phyloP scores from a whole-genome alignment of 2,329 filamentous ascomycete genomes.

The Talaromyces verruculosus region DNA sequence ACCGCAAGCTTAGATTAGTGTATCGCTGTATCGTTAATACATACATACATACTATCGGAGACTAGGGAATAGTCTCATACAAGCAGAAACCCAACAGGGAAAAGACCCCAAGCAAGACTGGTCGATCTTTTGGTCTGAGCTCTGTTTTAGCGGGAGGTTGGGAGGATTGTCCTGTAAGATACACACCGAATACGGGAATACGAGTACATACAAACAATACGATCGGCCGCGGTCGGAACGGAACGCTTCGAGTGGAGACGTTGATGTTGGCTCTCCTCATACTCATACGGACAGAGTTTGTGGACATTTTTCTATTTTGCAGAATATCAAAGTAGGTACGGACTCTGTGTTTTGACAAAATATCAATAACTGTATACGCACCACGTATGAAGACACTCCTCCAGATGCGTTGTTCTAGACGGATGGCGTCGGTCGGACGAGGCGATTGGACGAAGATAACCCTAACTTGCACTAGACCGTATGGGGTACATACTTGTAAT shows the following conservation, averaged over 20 bases:
- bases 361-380: neutral
- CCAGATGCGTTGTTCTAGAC: constrained; percentile 10
- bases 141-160: constrained; percentile 30
- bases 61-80: constrained; percentile 1
- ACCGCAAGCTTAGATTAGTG: neutral
- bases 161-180: constrained; percentile 5
- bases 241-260: neutral
- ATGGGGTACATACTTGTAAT: constrained; percentile 4
- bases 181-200: neutral
- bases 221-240: constrained; percentile 1
- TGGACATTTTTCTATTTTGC: too few species aligned
- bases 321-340: neutral
- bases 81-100: constrained; percentile 13
- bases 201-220: neutral
- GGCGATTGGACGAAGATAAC: constrained; percentile 11
- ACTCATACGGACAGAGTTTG: too few species aligned
- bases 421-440: neutral
- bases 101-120: constrained; percentile 2
- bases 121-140: constrained; percentile 21
- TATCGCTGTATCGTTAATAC: constrained; percentile 15
- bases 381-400: neutral
- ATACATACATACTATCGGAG: neutral
- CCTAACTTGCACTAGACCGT: constrained; percentile 9
- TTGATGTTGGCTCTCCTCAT: neutral
- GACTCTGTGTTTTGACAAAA: neutral